Evolutionary conservation across 169 alveolate genomes (phyloP), one percentile per base, ranked within the genome.

Genomic region (Theileria parva): DNA sequence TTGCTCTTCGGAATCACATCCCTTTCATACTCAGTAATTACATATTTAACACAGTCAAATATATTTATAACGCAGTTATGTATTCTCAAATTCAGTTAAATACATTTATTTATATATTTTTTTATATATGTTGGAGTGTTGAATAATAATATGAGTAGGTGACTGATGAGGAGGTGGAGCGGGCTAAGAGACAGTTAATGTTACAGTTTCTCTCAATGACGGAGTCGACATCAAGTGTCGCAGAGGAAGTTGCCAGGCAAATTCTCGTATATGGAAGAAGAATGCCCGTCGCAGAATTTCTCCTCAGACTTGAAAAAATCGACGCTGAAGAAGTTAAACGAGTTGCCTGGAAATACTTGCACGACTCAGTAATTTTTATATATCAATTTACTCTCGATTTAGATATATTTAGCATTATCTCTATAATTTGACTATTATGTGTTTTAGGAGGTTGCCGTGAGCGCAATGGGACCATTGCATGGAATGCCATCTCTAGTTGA

Each of bases 331-430:
- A 92, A 75, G 89, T 92, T 27, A 92, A 92, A 66, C 61, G 96
- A 50, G 95, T 92, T 27, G 96, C 96, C 19, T 92, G 96, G 96
- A 92, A 92, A 70, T 91, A 91, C 75, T 81, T 92, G 53, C 96
- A 92, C 72, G 96, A 92, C 79, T 39, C 87, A 17, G 91, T 83
- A 77, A 9, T n/a, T 65, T 65, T 13, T 57, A 57, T 25, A 13
- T 57, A 0, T 25, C 15, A 57, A 11, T 21, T 57, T 57, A 25
- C 11, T 57, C 37, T 57, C 1, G 7, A 19, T 57, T 57, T 6
- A 8, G 53, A 44, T 44, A 8, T 44, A 8, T 60, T 8, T 4
- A 32, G 48, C 30, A 59, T 8, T 59, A 59, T 59, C 30, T 60
- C 4, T 21, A 65, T 65, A 65, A 39, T 6, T 19, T 57, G 1